A percentile compares a stretch with the other conserved stretches of the same genome.
phyloP scores from a whole-genome alignment of 2,329 filamentous ascomycete genomes.

The Aspergillus ustus region DNA sequence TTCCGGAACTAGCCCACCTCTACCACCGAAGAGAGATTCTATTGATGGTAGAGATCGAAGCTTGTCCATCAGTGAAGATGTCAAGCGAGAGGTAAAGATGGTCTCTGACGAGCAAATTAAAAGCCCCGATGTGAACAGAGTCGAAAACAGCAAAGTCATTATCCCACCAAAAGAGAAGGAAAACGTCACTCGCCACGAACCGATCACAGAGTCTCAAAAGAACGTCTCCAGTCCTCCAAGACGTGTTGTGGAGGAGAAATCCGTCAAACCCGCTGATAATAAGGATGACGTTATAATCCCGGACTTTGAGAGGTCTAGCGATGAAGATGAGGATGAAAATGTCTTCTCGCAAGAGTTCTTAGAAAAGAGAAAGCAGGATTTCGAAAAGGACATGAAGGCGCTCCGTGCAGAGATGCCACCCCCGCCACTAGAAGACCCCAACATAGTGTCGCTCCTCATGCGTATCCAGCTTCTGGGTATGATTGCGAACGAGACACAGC shows the following conservation, averaged over 20 bases:
- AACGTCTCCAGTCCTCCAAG: constrained; percentile 5
- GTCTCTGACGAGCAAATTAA: constrained; percentile 21
- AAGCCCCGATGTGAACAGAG: constrained; percentile 24
- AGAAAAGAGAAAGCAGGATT: constrained; percentile 49
- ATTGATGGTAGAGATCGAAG: constrained; percentile 34
- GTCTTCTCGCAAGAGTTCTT: constrained; percentile 54
- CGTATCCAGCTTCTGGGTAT: constrained; percentile 51
- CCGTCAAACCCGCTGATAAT: constrained; percentile 8
- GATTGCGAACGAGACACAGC: constrained; percentile 41
- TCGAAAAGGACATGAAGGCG: constrained; percentile 50
- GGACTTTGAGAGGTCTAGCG: constrained; percentile 40
- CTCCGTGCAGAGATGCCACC: constrained; percentile 49
- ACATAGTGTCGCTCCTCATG: constrained; percentile 46
- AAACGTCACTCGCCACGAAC: constrained; percentile 4
- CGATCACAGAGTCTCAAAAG: neutral
- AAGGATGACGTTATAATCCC: constrained; percentile 33
- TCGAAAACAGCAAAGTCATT: constrained; percentile 6
- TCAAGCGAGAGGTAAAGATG: constrained; percentile 21
- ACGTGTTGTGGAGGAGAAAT: constrained; percentile 12
- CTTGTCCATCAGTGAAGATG: constrained; percentile 26
- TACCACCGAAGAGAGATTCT: constrained; percentile 37
- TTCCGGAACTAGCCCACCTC: constrained; percentile 22
- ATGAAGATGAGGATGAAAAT: constrained; percentile 53
- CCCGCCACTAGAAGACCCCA: constrained; percentile 47
- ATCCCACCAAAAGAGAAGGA: constrained; percentile 6